phyloP scores from a whole-genome alignment of 176 grass and related monocot species.

The Cymbopogon citratus region DNA sequence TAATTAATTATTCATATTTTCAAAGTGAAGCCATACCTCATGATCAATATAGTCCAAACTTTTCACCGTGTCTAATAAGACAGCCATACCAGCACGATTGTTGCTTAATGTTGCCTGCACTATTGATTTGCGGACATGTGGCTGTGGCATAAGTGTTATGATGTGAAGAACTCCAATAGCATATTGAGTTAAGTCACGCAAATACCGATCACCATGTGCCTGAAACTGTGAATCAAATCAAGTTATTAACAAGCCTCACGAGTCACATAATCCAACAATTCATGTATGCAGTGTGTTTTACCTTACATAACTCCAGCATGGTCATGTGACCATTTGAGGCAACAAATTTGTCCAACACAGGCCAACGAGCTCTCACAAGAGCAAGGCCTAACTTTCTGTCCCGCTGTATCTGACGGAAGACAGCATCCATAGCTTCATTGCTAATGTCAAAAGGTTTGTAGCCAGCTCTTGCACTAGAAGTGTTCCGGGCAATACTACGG shows the following conservation, averaged over 20 bases:
- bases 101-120: constrained; percentile 86
- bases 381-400: constrained; percentile 91
- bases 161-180: constrained; percentile 96
- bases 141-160: constrained; percentile 72
- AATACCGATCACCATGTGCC: constrained; percentile 78
- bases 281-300: constrained; percentile 10
- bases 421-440: constrained; percentile 87
- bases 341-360: constrained; percentile 77
- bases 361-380: constrained; percentile 81
- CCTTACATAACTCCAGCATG: constrained; percentile 91
- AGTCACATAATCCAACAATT: not conserved
- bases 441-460: constrained; percentile 93
- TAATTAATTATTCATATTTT: not conserved
- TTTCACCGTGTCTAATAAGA: constrained; percentile 80
- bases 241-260: constrained; percentile 18
- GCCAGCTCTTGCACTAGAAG: constrained; percentile 71
- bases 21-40: constrained; percentile 54
- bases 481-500: constrained; percentile 68
- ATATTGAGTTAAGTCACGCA: constrained; percentile 91
- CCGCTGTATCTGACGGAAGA: constrained; percentile 86
- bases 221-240: constrained; percentile 36
- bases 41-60: constrained; percentile 82
- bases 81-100: constrained; percentile 72
- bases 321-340: constrained; percentile 83
- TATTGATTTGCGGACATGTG: constrained; percentile 71